Percentiles rank a stretch among this genome's conserved stretches.
phyloP scores from a whole-genome alignment of 331 rosid species.

The Spiraea crenata region DNA sequence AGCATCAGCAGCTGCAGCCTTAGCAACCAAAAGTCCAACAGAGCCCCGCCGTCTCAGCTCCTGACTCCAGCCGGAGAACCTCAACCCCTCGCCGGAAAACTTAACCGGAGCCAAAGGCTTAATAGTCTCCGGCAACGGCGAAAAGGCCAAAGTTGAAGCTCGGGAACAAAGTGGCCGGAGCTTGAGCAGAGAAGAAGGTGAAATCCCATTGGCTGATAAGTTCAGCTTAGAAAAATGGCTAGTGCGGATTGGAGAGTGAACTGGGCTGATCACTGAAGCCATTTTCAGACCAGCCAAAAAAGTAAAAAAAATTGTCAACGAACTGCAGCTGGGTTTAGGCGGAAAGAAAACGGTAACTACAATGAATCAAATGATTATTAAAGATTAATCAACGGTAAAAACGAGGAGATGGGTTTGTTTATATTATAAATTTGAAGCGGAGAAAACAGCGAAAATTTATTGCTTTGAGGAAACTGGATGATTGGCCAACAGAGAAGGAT shows the following conservation, averaged over 20 bases:
- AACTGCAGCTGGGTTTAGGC: constrained; percentile 1
- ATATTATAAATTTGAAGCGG: constrained; percentile 19
- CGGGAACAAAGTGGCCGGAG: constrained; percentile 24
- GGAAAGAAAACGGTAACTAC: not conserved
- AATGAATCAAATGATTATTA: not conserved
- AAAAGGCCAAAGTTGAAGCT: constrained; percentile 38
- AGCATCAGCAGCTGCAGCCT: constrained; percentile 59
- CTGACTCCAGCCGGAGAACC: constrained; percentile 33
- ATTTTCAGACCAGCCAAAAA: constrained; percentile 20
- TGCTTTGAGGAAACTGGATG: not conserved
- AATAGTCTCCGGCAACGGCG: constrained; percentile 39
- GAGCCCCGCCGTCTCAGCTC: constrained; percentile 32
- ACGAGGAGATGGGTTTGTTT: constrained; percentile 23
- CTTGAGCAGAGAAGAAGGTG: constrained; percentile 29
- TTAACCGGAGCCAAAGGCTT: constrained; percentile 16
- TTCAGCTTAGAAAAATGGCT: constrained; percentile 36
- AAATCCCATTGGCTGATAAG: constrained; percentile 26
- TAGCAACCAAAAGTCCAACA: constrained; percentile 34
- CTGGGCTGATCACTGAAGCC: constrained; percentile 44
- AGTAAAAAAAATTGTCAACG: not conserved
- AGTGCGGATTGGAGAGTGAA: constrained; percentile 36
- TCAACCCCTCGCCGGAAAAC: constrained; percentile 24
- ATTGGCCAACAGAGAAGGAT: not conserved
- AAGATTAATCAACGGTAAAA: constrained; percentile 26
- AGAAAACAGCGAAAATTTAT: constrained; percentile 20